Evolutionary conservation across 2,329 filamentous ascomycete species (phyloP).

Genomic region (Verticillium nubilum): DNA sequence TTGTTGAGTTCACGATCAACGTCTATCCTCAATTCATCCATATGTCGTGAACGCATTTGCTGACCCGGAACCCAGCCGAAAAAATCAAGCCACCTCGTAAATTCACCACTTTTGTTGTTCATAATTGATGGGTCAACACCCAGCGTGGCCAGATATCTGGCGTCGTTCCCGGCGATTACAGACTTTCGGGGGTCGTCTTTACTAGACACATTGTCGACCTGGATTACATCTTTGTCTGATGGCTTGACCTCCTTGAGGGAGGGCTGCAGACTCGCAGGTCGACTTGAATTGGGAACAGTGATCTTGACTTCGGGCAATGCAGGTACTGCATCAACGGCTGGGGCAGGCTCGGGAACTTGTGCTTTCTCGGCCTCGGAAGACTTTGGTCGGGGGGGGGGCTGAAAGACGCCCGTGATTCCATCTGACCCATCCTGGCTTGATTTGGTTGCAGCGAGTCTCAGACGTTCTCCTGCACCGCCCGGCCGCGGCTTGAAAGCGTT

Average conservation of each 20-base stretch:
- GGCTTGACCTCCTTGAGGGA: conserved; percentile 26
- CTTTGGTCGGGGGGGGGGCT: conserved; percentile 58
- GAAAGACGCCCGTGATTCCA: conserved; percentile 84
- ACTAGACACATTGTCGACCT: conserved; percentile 16
- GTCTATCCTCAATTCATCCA: conserved; percentile 76
- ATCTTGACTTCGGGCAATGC: conserved; percentile 54
- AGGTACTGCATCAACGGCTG: conserved; percentile 23
- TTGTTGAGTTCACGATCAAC: conserved; percentile 84
- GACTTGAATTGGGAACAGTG: conserved; percentile 39
- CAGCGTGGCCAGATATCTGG: conserved; percentile 70
- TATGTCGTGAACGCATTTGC: conserved; percentile 66
- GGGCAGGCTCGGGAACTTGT: conserved; percentile 15
- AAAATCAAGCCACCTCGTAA: conserved; percentile 76
- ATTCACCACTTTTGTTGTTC: conserved; percentile 70
- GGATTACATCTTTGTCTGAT: neutral
- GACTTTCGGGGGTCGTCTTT: conserved; percentile 45
- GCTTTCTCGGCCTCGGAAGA: conserved; percentile 24
- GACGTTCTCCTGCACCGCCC: conserved; percentile 77
- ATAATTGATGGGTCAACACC: conserved; percentile 75
- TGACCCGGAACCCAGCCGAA: conserved; percentile 82
- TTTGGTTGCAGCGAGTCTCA: conserved; percentile 58
- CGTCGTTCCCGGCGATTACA: conserved; percentile 65
- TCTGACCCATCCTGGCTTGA: conserved; percentile 61
- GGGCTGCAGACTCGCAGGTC: conserved; percentile 32
- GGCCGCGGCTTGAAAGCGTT: conserved; percentile 76